Evolutionary conservation across 306 rosid genomes (phyloP), one percentile per base, ranked within the genome.

Genomic region (Cucumis hystrix): DNA sequence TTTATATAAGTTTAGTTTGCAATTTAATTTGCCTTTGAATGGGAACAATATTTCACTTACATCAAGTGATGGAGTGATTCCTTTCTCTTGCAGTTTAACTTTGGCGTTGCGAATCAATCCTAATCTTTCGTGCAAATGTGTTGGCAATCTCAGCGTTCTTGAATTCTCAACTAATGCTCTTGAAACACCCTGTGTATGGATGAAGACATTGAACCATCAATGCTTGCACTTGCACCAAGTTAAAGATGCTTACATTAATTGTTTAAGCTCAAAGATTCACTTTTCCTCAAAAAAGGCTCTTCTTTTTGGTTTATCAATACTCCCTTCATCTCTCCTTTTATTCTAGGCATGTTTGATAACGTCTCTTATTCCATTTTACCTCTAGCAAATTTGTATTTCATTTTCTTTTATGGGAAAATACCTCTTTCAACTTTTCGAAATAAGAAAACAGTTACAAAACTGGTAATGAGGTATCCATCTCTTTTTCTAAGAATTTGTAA

Each of bases 151-250:
- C 80, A 95, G 81, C 59, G 97, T 92, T 89, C 96, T 87, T 28
- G 97, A 95, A 82, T 89, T 95, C 81, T 90, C 97, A 78, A 92
- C 90, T 68, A 95, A 83, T 56, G 93, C 93, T 86, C 93, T 89
- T 79, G 99, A 92, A 77, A 95, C 97, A 81, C 97, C 97, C 99
- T 95, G 87, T 49, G 41, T 74, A 70, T 73, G 76, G n/a, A 61
- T 63, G 74, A 82, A 81, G 40, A 51, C 55, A 28, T 41, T 55
- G 28, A 65, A 37, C 35, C 12, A 30, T 80, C 77, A 73, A 5
- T 33, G 30, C 77, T 30, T 28, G 58, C 71, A 16, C 37, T 33
- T 33, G 37, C 23, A 37, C 6, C n/a, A 41, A 41, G 35, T 68
- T 68, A 3, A 20, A 20, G 10, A 51, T 13, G 14, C 58, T 45